Evolutionary conservation across 2,329 filamentous ascomycete genomes (phyloP), one percentile per base, ranked within the genome.

Genomic region (Ilyonectria sp.): DNA sequence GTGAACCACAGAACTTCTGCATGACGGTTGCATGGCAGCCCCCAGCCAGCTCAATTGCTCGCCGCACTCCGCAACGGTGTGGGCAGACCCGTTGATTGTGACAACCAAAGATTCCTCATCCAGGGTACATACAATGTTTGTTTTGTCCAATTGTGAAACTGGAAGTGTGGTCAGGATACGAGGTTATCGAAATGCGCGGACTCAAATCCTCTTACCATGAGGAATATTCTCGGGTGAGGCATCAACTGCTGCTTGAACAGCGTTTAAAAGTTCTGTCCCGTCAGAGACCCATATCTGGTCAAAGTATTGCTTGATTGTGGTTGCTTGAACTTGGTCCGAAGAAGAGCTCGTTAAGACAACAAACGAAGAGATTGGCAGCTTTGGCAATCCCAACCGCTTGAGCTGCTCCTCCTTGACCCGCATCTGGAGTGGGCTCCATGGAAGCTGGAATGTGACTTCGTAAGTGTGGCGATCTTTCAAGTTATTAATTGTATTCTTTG

Each of bases 301-400:
- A 6, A 61, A 23, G 35, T 61, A 61, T n/a, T 61, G 10, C 21
- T 46, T 21, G 9, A 54, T 26, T 31, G 58, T 54, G 15, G 49
- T 61, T 44, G 49, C 47, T 44, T 61, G 58, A 44, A 53, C 15
- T 10, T 47, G 55, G 6, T 58, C 49, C 2, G 13, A 10, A 19
- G 33, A 33, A 3, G 58, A 53, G 21, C 13, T 15, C 2, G 58
- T 61, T 9, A 54, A 15, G n/a, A 61, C 49, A 21, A 61, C 23
- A 29, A 4, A 23, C 1, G 46, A 21, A 49, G 40, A 47, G 8
- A 59, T 59, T 49, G 26, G 29, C 17, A 17, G 37, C 6, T 6
- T 13, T 40, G 10, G 11, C 15, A 15, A 13, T 15, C 7, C 11
- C 37, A 3, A 15, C 13, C 9, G 13, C 2, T 9, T 13, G 37